phyloP scores from a whole-genome alignment of 208 protist genomes.

The Wallacemonas rigidus region DNA sequence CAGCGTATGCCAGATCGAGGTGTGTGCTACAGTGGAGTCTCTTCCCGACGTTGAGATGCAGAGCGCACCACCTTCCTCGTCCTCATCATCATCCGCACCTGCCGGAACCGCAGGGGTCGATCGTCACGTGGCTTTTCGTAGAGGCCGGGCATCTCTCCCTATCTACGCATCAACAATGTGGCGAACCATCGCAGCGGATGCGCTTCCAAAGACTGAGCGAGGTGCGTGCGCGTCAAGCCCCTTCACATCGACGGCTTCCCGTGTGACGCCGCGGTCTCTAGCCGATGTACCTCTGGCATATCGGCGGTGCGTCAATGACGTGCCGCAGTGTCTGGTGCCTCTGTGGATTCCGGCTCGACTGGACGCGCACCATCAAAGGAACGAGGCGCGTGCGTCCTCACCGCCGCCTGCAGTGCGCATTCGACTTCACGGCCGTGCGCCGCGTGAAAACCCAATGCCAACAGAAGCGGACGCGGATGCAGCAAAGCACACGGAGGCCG shows the following conservation, averaged over 20 bases:
- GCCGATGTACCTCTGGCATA: background rate
- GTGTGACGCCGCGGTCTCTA: background rate
- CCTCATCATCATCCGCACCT: background rate
- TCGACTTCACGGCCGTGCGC: too few species aligned
- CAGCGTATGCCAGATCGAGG: too few species aligned
- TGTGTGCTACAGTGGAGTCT: too few species aligned
- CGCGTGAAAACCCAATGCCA: too few species aligned
- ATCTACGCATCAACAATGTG: conserved; percentile 2
- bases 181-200: background rate
- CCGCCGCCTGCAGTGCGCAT: too few species aligned
- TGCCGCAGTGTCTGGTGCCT: background rate
- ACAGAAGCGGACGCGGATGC: too few species aligned
- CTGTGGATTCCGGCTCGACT: background rate
- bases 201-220: background rate
- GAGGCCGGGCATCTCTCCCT: background rate
- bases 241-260: background rate
- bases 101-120: background rate
- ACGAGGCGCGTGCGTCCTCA: too few species aligned
- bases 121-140: background rate
- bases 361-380: background rate
- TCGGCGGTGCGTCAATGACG: background rate
- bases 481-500: too few species aligned
- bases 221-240: background rate
- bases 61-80: too few species aligned
- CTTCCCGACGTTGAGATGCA: too few species aligned